Conservation (phyloP, 2,329 filamentous ascomycete species). For the Cladosporium sp. region DNA sequence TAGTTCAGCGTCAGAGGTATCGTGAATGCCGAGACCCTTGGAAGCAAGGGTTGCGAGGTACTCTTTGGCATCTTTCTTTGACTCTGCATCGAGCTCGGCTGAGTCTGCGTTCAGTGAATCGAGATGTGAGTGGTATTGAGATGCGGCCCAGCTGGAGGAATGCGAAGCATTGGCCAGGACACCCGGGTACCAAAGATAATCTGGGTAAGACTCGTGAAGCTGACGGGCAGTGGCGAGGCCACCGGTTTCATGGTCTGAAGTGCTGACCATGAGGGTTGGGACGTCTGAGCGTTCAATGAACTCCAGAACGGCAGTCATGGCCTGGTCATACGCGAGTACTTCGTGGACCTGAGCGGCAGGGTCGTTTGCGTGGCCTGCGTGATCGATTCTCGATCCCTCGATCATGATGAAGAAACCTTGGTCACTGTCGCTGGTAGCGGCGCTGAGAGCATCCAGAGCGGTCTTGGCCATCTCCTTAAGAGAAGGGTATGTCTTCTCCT, state of each 20-base stretch:
- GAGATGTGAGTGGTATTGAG: constrained; percentile 60
- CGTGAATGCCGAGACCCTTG: constrained; percentile 69
- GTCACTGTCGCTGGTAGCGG: constrained; percentile 76
- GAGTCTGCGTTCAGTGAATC: constrained; percentile 25
- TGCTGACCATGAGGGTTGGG: constrained; percentile 78
- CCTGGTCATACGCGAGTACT: constrained; percentile 88
- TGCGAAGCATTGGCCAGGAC: constrained; percentile 76
- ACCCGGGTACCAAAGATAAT: constrained; percentile 76
- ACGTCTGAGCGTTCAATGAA: constrained; percentile 72
- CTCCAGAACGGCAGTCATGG: constrained; percentile 77
- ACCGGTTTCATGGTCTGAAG: constrained; percentile 94
- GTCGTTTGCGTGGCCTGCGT: constrained; percentile 68
- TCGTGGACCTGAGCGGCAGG: constrained; percentile 63
- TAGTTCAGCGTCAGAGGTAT: constrained; percentile 70
- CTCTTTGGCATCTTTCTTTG: constrained; percentile 42
- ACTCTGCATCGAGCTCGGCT: constrained; percentile 27
- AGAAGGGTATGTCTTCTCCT: constrained; percentile 77
- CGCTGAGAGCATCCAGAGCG: constrained; percentile 72
- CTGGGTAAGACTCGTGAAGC: constrained; percentile 57
- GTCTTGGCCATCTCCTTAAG: constrained; percentile 86
- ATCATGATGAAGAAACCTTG: constrained; percentile 99
- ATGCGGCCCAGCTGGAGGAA: constrained; percentile 66
- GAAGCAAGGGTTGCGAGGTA: constrained; percentile 70
- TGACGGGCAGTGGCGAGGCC: constrained; percentile 79
- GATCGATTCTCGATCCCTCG: constrained; percentile 92